Evolutionary conservation across 208 protist species (phyloP), one percentile per base, ranked within the genome.

Genomic region (Crithidia sp.): DNA sequence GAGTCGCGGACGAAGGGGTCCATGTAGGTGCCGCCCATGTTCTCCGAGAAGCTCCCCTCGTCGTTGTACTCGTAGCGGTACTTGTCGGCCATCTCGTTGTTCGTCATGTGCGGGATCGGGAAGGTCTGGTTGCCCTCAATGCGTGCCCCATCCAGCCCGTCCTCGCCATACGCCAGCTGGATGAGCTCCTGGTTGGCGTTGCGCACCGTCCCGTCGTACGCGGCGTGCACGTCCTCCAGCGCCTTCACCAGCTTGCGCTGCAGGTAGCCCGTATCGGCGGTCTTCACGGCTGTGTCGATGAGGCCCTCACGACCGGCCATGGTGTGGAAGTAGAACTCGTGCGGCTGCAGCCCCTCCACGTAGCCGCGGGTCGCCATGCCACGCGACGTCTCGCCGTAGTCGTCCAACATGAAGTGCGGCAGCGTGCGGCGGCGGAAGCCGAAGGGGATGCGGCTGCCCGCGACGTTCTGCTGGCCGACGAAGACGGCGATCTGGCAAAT

Each of bases 281-380:
- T 99, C 88, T 99, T 99, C 43, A 99, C 98, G 44, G 99, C 99
- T 14, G 99, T 99, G 86, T 99, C 99, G 84, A 99, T 99, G 3
- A 99, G 85, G 79, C 99, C 99, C 82, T 99, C 97, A 49, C 98
- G 83, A 9, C 99, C 99, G 61, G 98, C 99, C 98, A 99, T 99
- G 39, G 99, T 98, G 82, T 99, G 99, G 88, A 99, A 99, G 91
- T 99, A 99, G 74, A 99, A 99, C 88, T 99, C 99, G 77, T 96
- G 87, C 40, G 99, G 99, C 37, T 97, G 99, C 36, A 99, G 88
- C 16, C 99, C 99, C 53, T 94, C 81, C 7, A 99, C 85, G 86
- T 99, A 99, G 7, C 95, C 98, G 77, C 99, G 99, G 40, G 96
- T 95, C 44, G 99, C 98, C 88, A 99, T 99, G 43, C 99, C 99